phyloP scores from a whole-genome alignment of 116 monocot species.

The Zostera marina region DNA sequence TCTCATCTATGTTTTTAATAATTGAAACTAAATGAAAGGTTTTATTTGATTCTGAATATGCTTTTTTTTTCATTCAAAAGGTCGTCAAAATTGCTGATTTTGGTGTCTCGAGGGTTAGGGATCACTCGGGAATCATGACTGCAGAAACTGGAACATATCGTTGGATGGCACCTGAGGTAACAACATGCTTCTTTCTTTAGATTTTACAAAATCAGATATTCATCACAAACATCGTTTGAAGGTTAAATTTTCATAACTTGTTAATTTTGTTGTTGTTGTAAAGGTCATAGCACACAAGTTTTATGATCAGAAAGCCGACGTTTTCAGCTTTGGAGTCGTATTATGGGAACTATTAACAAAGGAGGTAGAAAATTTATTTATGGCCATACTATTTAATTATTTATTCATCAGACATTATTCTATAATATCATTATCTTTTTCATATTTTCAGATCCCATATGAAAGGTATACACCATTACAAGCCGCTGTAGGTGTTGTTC shows the following conservation, averaged over 20 bases:
- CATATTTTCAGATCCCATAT: conserved; percentile 48
- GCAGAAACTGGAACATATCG: conserved; percentile 83
- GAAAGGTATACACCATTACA: conserved; percentile 82
- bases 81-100: conserved; percentile 84
- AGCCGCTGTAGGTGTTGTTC: conserved; percentile 93
- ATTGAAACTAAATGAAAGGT: no score
- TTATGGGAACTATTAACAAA: conserved; percentile 79
- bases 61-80: conserved; percentile 13
- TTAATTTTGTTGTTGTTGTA: not conserved
- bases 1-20: no score
- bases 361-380: conserved; percentile 33
- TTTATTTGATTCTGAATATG: not conserved
- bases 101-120: conserved; percentile 69
- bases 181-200: not conserved
- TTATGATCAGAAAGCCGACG: conserved; percentile 96
- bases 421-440: not conserved
- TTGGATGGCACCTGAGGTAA: conserved; percentile 84
- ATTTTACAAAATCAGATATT: no score
- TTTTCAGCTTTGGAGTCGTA: conserved; percentile 79
- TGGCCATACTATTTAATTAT: not conserved
- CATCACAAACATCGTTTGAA: conserved; percentile 1
- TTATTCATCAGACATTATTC: not conserved
- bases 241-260: not conserved
- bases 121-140: conserved; percentile 59
- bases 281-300: conserved; percentile 95